Conservation (phyloP, 1,284 basidiomycete genomes). For the Apiotrichum domesticum region DNA sequence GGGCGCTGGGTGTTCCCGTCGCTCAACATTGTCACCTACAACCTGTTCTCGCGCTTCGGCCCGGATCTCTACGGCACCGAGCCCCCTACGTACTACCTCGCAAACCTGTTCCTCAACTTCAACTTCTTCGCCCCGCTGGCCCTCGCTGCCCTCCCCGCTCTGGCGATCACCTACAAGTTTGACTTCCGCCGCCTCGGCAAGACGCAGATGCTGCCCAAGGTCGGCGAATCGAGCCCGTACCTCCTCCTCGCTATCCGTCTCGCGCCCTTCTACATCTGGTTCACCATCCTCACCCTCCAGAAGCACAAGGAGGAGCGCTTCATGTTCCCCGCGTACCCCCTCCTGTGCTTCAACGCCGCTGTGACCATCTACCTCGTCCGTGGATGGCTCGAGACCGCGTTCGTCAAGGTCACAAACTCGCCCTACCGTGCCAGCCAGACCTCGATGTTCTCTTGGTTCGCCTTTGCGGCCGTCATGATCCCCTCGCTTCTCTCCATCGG, state of each 20-base stretch:
- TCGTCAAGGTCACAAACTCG: conserved; percentile 67
- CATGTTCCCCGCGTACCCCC: conserved; percentile 89
- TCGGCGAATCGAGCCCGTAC: conserved; percentile 64
- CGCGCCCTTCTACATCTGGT: conserved; percentile 83
- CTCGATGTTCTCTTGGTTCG: conserved; percentile 67
- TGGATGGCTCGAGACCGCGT: conserved; percentile 76
- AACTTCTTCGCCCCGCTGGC: conserved; percentile 79
- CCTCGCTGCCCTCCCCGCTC: conserved; percentile 67
- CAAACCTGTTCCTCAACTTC: conserved; percentile 88
- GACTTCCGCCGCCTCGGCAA: conserved; percentile 75
- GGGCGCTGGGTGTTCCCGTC: conserved; percentile 72
- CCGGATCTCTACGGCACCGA: conserved; percentile 92
- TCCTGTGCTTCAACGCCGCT: conserved; percentile 91
- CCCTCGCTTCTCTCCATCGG: conserved; percentile 66
- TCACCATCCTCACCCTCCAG: conserved; percentile 69
- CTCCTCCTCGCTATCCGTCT: conserved; percentile 68
- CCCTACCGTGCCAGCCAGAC: conserved; percentile 78
- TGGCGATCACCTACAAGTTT: conserved; percentile 66
- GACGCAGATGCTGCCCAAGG: conserved; percentile 52
- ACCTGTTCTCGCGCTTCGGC: conserved; percentile 65
- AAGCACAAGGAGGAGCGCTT: conserved; percentile 97
- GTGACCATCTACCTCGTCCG: conserved; percentile 73
- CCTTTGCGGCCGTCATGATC: conserved; percentile 61
- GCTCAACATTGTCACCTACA: conserved; percentile 92
- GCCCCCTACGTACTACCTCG: conserved; percentile 73